Evolutionary conservation across 805 yeast genomes (phyloP).

Genomic region (Priceomyces medius): DNA sequence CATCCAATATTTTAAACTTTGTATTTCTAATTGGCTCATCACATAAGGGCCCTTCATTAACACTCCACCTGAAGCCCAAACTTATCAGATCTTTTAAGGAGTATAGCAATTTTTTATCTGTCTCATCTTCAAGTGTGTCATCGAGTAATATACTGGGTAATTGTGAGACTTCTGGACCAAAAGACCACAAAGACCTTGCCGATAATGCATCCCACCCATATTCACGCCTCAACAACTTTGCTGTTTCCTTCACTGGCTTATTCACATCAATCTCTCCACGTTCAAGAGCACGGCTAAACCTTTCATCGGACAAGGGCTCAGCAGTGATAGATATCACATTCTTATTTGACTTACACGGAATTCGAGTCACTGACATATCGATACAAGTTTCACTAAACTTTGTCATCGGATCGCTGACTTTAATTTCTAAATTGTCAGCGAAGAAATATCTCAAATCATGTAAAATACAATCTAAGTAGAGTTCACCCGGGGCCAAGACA

Average conservation of each 20-base stretch:
- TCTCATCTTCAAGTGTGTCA: slow-evolving; percentile 72
- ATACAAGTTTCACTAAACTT: slow-evolving; percentile 75
- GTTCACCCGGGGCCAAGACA: slow-evolving; percentile 79
- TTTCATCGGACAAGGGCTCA: slow-evolving; percentile 60
- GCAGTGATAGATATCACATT: slow-evolving; percentile 68
- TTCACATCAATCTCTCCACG: slow-evolving; percentile 40
- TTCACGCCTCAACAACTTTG: slow-evolving; percentile 53
- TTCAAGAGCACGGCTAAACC: slow-evolving; percentile 57
- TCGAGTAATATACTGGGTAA: slow-evolving; percentile 59
- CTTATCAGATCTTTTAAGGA: slow-evolving; percentile 53
- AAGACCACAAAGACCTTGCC: slow-evolving; percentile 78
- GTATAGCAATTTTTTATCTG: slow-evolving; percentile 51
- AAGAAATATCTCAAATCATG: slow-evolving; percentile 70
- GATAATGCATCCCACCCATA: slow-evolving; percentile 83
- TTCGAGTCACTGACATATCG: slow-evolving; percentile 64
- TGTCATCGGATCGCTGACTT: slow-evolving; percentile 81
- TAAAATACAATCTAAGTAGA: slow-evolving; percentile 79
- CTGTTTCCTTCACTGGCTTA: slow-evolving; percentile 42
- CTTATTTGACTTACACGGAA: slow-evolving; percentile 56
- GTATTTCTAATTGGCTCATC: slow-evolving; percentile 76
- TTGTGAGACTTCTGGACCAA: slow-evolving; percentile 47
- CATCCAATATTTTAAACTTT: slow-evolving; percentile 68
- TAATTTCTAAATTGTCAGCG: slow-evolving; percentile 62
- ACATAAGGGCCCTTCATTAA: slow-evolving; percentile 87
- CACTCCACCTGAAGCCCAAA: slow-evolving; percentile 84